These are phyloP conservation scores for Phaeotremella skinneri DNA, from an alignment of 768 basidiomycete genomes.

Conservation along the genomic window DNA sequence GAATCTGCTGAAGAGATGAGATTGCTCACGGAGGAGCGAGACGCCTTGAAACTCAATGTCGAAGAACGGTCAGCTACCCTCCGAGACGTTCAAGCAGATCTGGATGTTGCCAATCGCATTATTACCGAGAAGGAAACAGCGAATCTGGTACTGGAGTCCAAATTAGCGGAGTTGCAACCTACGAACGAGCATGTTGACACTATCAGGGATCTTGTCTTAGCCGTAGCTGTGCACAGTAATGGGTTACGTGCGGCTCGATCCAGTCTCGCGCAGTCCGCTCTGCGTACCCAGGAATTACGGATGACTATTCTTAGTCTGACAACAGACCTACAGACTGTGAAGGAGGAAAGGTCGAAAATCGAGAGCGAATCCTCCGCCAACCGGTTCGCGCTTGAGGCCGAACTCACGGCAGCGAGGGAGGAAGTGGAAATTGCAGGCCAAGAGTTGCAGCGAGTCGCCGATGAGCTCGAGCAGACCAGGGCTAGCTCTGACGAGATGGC, in stretches of 20 bases:
- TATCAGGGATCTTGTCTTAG: background rate
- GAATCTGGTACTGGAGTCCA: background rate
- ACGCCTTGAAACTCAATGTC: constrained; percentile 10
- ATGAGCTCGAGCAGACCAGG: background rate
- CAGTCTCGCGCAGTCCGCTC: background rate
- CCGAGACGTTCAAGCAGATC: background rate
- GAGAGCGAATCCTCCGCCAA: background rate
- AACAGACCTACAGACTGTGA: too few relatives aligned
- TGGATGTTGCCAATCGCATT: background rate
- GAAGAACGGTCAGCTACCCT: background rate
- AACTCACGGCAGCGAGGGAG: background rate
- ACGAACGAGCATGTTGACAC: background rate
- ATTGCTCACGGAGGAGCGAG: constrained; percentile 14
- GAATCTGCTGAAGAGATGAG: constrained; percentile 10
- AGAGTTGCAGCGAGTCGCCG: background rate
- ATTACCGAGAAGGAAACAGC: background rate
- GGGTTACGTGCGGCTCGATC: background rate
- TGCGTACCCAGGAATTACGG: background rate
- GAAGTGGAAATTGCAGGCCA: background rate
- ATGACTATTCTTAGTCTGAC: too few relatives aligned
- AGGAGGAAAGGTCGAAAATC: background rate
- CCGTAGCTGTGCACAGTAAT: background rate
- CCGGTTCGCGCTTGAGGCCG: background rate
- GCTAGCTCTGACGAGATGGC: background rate
- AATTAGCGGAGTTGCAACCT: background rate